Percentiles rank a stretch among this genome's conserved stretches.
Conservation (phyloP, 2,329 filamentous ascomycete species). For the Ophiostoma quercus region DNA sequence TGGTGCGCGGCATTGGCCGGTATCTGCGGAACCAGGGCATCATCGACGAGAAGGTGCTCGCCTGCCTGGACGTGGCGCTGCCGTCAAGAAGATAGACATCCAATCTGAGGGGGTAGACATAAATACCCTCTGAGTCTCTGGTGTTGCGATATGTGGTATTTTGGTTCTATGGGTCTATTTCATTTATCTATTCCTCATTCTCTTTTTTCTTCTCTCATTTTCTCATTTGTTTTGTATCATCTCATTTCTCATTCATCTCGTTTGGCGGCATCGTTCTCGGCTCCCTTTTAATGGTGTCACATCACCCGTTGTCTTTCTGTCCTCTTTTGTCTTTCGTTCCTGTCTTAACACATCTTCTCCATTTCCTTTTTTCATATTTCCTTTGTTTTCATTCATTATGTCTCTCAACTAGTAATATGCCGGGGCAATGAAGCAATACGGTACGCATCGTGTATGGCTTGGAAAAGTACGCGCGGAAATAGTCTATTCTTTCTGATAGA, state of each 20-base stretch:
- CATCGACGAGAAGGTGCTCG: conserved; percentile 33
- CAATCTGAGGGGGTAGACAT: background rate
- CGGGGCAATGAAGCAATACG: conserved; percentile 8
- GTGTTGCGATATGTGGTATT: conserved; percentile 11
- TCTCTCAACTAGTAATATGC: conserved; percentile 13
- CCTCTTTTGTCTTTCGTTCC: background rate
- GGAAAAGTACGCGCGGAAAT: conserved; percentile 16
- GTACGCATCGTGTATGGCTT: conserved; percentile 16
- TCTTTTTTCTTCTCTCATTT: background rate
- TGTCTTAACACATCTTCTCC: conserved; percentile 11
- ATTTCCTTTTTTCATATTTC: background rate
- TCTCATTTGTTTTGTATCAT: conserved; percentile 5
- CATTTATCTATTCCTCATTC: background rate
- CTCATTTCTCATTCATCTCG: background rate
- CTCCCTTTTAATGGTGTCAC: background rate
- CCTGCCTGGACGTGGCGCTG: conserved; percentile 27
- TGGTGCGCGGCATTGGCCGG: conserved; percentile 59
- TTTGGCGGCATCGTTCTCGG: conserved; percentile 2
- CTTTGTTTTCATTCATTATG: background rate
- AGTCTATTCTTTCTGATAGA: background rate
- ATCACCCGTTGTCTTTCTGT: conserved; percentile 1
- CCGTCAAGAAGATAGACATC: conserved; percentile 25
- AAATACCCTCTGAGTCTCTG: background rate
- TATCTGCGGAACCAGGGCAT: conserved; percentile 62
- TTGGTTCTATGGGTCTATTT: conserved; percentile 8